Conservation (phyloP, 352 stramenopile species). For the Globisporangium lucens region DNA sequence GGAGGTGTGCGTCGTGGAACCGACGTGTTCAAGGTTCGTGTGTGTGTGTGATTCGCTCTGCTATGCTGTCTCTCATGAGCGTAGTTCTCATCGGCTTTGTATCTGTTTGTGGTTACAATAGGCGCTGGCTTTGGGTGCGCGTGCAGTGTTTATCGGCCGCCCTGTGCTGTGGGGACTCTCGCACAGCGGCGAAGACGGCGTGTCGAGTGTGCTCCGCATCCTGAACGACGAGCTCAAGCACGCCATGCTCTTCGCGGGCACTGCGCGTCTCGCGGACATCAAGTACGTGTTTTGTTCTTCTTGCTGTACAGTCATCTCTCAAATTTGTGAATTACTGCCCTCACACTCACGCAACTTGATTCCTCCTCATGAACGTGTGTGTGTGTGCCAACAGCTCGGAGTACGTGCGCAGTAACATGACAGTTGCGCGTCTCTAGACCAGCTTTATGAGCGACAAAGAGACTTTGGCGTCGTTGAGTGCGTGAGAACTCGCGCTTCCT, state of each 20-base stretch:
- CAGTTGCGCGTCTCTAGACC: slow-evolving; percentile 13
- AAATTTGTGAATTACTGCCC: neutral
- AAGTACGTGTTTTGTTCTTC: slow-evolving; percentile 32
- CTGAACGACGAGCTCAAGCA: slow-evolving; percentile 92
- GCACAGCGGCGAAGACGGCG: slow-evolving; percentile 85
- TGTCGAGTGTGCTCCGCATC: slow-evolving; percentile 87
- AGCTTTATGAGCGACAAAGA: too few species aligned
- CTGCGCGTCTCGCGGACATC: slow-evolving; percentile 64
- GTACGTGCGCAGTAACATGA: slow-evolving; percentile 30
- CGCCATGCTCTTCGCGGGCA: slow-evolving; percentile 88
- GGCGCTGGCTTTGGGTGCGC: slow-evolving; percentile 89
- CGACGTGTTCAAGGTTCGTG: slow-evolving; percentile 92
- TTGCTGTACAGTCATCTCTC: neutral
- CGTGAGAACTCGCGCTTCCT: neutral
- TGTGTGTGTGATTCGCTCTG: neutral
- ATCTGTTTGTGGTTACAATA: slow-evolving; percentile 25
- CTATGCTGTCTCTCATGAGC: neutral
- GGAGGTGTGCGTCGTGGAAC: slow-evolving; percentile 93
- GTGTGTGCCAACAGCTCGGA: slow-evolving; percentile 20
- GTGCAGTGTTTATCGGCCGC: slow-evolving; percentile 93
- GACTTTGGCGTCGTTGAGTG: neutral
- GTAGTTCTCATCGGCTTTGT: neutral
- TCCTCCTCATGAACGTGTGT: neutral
- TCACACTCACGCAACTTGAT: neutral
- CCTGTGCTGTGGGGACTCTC: slow-evolving; percentile 94